Evolutionary conservation across 1,284 basidiomycete genomes (phyloP).

Genomic region (Fomitopsis schrenkii): DNA sequence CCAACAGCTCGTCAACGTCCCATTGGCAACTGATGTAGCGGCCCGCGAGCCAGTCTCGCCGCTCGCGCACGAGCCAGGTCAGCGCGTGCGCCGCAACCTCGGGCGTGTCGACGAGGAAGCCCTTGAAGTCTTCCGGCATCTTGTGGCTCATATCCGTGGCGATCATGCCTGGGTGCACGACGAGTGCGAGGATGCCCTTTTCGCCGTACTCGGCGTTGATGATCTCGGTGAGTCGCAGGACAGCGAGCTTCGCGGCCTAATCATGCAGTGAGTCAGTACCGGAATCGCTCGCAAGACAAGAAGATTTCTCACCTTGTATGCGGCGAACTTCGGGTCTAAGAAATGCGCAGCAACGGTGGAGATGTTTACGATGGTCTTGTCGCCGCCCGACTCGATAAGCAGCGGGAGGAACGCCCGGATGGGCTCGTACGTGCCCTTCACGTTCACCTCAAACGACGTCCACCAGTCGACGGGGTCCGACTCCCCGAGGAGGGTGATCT

Average conservation of each 20-base stretch:
- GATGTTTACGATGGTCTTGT: constrained; percentile 2
- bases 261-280: neutral
- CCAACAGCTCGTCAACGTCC: constrained; percentile 9
- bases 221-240: constrained; percentile 11
- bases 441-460: constrained; percentile 7
- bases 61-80: constrained; percentile 6
- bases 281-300: neutral
- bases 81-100: constrained; percentile 6
- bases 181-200: constrained; percentile 8
- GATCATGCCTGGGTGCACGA: constrained; percentile 10
- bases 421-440: constrained; percentile 8
- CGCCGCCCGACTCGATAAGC: constrained; percentile 1
- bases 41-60: neutral
- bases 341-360: neutral
- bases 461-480: constrained; percentile 10
- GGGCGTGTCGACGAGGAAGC: constrained; percentile 6
- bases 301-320: neutral
- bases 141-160: constrained; percentile 2
- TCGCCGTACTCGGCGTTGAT: constrained; percentile 10
- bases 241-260: constrained; percentile 11
- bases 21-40: constrained; percentile 8
- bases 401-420: constrained; percentile 3
- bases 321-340: neutral
- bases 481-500: constrained; percentile 4
- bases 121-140: constrained; percentile 2